Base-by-base conservation (phyloP, 2,329 filamentous ascomycete genomes). In the Xylaria sp. region DNA sequence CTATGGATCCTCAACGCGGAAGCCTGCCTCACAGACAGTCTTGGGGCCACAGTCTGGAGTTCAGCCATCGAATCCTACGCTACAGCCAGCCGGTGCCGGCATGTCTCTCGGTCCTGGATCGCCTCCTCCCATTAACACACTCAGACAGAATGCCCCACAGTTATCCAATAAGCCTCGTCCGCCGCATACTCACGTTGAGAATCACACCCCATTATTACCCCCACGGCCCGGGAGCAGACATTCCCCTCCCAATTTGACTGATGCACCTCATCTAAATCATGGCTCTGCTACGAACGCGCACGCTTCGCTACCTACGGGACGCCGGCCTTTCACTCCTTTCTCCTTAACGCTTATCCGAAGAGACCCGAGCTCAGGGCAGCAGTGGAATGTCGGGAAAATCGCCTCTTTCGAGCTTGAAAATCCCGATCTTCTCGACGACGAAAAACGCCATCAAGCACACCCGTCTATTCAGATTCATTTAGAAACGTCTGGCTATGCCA, bases 321-420 rank as follows among this genome's bases (percentile, higher is more conserved):
- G 72, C 56, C 77, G 75, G 25, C 73, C 78, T 7, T 78, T 81
- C 56, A 78, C 80, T 0, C 83, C 86, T 0, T 89, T 88, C 71
- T 85, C 83, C 1, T 80, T 90, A 15, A 90, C 89, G 0, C 79
- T 94, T 15, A 93, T 94, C 74, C 89, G 92, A n/a, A 88, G 92
- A 71, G 90, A 94, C 77, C 91, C 91, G 0, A 84, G 86, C 25
- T 88, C 90, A 9, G 89, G 89, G 8, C 85, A 84, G 64, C 92
- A 94, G 78, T 94, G 91, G 91, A 94, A 94, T 75, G 86, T 94
- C 13, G 92, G 90, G 25, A 89, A 85, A 64, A 85, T 94, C 58
- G 86, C 85, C 1, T 88, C 86, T 0, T 84, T 84, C 67, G 85
- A 88, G 70, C 78, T 83, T 15, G 84, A 86, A 54, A 74, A 79